Evolutionary conservation across 371 early-diverging fungal genomes (phyloP), one percentile per base, ranked within the genome.

Genomic region (Zychaea mexicana): DNA sequence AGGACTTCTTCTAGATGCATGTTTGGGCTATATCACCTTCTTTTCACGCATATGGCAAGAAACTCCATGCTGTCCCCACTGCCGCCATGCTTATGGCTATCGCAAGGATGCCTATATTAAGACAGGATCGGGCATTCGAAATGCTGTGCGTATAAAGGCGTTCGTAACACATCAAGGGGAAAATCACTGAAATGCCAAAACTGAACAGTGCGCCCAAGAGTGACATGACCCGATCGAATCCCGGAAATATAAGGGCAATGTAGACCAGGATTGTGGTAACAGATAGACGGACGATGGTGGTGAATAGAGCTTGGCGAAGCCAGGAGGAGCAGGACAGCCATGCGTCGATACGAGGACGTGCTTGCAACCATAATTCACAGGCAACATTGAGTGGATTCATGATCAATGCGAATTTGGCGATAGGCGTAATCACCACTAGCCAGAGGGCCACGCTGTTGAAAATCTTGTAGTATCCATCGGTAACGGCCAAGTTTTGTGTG

Each of bases 191-290:
- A 49, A 91, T 78, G 2, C 77, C 70, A 56, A 88, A 82, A 36
- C 73, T 73, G 32, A 73, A 77, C 8, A 73, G 46, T 5, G 77
- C 64, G 4, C 77, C 77, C 10, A 77, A 42, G 12, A 77, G 39
- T 0, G 74, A 66, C 78, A 92, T 86, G 24, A 90, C 78, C 28
- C 72, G 67, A 61, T 89, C 83, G 67, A 92, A 92, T 21, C 74
- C 77, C 10, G 90, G 92, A 55, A 88, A 79, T 17, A 72, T 63
- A 21, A 85, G 76, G 15, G 92, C 74, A 27, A 74, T 69, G n/a
- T 53, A 63, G 21, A 74, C 52, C n/a, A 71, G 65, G 13, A 66
- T 32, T 15, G 63, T 61, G 42, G 72, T 71, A 0, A 72, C 21
- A 33, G 52, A 3, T 46, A 66, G 36, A 19, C 73, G 59, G 28